Conservation (phyloP, 139 green algal species). For the Nannochloris sp. region DNA sequence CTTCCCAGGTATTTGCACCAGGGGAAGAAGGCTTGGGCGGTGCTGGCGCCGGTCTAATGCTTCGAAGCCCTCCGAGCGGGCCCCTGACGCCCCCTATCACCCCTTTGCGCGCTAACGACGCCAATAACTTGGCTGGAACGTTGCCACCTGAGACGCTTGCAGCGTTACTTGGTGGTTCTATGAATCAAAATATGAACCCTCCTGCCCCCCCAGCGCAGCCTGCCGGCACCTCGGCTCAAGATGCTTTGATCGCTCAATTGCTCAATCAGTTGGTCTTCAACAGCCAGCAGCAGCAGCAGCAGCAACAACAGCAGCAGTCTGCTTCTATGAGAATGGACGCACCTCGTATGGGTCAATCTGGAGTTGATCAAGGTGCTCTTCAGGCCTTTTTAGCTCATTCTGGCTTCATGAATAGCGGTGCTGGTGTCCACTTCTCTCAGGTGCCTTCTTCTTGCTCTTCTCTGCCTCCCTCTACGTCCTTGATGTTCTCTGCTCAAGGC, state of each 20-base stretch:
- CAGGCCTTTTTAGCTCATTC: slow-evolving; percentile 19
- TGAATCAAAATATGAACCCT: too few species aligned
- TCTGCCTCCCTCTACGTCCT: neutral
- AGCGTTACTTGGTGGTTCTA: slow-evolving; percentile 8
- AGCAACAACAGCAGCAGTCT: slow-evolving; percentile 1
- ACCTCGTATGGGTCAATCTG: neutral
- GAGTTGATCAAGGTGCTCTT: slow-evolving; percentile 5
- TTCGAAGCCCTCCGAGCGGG: slow-evolving; percentile 13
- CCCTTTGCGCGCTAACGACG: slow-evolving; percentile 12
- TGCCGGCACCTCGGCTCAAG: neutral
- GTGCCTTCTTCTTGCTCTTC: neutral
- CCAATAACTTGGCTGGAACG: neutral
- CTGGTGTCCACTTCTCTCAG: neutral
- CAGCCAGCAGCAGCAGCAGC: neutral
- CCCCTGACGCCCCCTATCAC: slow-evolving; percentile 26
- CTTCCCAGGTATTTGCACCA: slow-evolving; percentile 27
- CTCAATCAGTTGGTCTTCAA: slow-evolving; percentile 13
- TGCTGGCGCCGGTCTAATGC: neutral
- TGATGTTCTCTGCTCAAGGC: neutral
- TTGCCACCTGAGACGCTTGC: slow-evolving; percentile 13
- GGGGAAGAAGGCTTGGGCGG: neutral
- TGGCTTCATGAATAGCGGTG: slow-evolving; percentile 3
- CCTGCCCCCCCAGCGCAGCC: neutral
- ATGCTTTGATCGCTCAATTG: slow-evolving; percentile 23
- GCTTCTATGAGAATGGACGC: neutral